Conservation (phyloP, 2,329 filamentous ascomycete genomes). For the Fusarium annulatum region DNA sequence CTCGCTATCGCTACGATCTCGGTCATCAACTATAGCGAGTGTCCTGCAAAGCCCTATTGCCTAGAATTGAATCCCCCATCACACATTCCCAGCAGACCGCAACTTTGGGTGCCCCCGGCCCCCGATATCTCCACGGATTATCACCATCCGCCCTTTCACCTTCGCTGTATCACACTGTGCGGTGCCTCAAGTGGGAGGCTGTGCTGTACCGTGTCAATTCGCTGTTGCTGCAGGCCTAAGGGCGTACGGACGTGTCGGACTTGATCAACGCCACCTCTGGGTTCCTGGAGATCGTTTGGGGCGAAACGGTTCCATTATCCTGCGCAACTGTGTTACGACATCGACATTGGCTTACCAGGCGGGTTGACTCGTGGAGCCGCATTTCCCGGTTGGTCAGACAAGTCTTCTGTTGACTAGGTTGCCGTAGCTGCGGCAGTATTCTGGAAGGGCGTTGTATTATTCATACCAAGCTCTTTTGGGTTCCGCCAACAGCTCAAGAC, state of each 20-base stretch:
- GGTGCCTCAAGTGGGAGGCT: conserved; percentile 5
- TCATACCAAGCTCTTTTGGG: conserved; percentile 1
- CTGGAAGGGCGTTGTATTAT: conserved; percentile 12
- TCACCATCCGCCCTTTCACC: neutral
- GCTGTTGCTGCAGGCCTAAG: conserved; percentile 15
- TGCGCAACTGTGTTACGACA: conserved; percentile 1
- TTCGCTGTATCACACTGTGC: conserved; percentile 3
- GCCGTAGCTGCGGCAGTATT: conserved; percentile 25
- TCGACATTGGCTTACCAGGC: conserved; percentile 7
- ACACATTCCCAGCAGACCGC: neutral
- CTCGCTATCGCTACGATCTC: conserved; percentile 7
- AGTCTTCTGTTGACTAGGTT: conserved; percentile 11
- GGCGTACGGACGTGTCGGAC: conserved; percentile 33
- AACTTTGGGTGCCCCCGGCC: conserved; percentile 3
- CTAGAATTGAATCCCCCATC: neutral
- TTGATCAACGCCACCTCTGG: conserved; percentile 27
- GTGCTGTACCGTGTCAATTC: conserved; percentile 9
- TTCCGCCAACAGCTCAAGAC: conserved; percentile 12
- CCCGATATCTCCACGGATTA: neutral
- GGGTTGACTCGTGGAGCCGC: conserved; percentile 21
- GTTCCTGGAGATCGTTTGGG: conserved; percentile 12
- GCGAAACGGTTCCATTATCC: conserved; percentile 10
- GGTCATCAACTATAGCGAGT: neutral
- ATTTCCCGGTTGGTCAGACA: conserved; percentile 27
- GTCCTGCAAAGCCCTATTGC: neutral